Percentiles rank a stretch among this genome's conserved stretches.
phyloP scores from a whole-genome alignment of 495 filamentous ascomycete species.

The Aspergillus sparsus region DNA sequence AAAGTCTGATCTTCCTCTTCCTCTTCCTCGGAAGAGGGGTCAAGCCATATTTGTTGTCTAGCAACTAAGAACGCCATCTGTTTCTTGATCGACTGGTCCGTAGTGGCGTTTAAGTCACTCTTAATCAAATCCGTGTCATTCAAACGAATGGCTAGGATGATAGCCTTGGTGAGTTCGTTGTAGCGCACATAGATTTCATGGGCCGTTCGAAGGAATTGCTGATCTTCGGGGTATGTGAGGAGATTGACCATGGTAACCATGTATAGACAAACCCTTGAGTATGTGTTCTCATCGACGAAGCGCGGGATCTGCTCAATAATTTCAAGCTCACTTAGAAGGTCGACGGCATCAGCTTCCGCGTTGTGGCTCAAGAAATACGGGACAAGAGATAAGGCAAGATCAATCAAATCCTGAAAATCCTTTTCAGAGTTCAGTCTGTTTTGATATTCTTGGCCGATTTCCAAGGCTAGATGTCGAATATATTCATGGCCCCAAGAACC shows the following conservation, averaged over 20 bases:
- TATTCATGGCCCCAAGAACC: conserved; percentile 99
- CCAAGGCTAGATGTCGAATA: conserved; percentile 89
- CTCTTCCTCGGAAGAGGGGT: conserved; percentile 58
- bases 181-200: conserved; percentile 91
- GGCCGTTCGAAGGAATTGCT: conserved; percentile 86
- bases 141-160: conserved; percentile 89
- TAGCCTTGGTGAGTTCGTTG: conserved; percentile 88
- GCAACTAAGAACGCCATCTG: conserved; percentile 94
- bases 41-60: conserved; percentile 85
- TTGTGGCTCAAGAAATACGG: conserved; percentile 97
- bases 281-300: conserved; percentile 92
- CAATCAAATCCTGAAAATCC: conserved; percentile 69
- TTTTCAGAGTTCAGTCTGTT: conserved; percentile 69
- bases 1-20: conserved; percentile 70
- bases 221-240: conserved; percentile 94
- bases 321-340: conserved; percentile 93
- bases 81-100: conserved; percentile 80
- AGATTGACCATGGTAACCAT: conserved; percentile 99
- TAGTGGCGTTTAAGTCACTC: conserved; percentile 73
- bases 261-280: conserved; percentile 89
- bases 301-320: conserved; percentile 90
- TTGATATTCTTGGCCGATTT: conserved; percentile 91
- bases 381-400: conserved; percentile 80
- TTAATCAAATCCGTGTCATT: conserved; percentile 82
- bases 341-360: conserved; percentile 96